These are phyloP conservation scores for Populus ilicifolia DNA, from an alignment of 345 rosid genomes.

Conservation along the genomic window DNA sequence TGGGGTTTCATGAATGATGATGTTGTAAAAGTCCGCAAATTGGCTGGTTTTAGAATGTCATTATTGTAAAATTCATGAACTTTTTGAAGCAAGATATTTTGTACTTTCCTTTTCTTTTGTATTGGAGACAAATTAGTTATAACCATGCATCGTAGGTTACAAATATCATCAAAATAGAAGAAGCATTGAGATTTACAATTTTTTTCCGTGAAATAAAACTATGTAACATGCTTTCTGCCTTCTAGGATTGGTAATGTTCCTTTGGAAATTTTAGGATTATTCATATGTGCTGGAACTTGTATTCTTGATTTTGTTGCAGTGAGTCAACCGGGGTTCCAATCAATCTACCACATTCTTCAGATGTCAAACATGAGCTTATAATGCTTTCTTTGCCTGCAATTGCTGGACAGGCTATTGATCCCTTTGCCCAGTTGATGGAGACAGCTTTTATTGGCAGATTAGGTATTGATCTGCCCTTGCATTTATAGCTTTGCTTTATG, in stretches of 20 bases:
- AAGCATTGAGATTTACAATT: not conserved
- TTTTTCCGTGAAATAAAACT: not conserved
- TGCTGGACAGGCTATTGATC: slow-evolving; percentile 90
- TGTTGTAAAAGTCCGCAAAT: not conserved
- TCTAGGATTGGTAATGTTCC: not conserved
- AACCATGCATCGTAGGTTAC: not conserved
- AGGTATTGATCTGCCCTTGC: slow-evolving; percentile 37
- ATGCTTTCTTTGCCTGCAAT: slow-evolving; percentile 85
- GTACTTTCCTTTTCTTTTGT: too few species aligned
- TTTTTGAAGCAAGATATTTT: not conserved
- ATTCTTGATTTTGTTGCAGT: slow-evolving; percentile 34
- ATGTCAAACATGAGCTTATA: slow-evolving; percentile 63
- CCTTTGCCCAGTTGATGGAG: slow-evolving; percentile 81
- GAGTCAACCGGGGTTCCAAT: slow-evolving; percentile 23
- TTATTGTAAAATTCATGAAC: not conserved
- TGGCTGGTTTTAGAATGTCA: not conserved
- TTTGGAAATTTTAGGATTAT: not conserved
- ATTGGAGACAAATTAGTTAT: not conserved
- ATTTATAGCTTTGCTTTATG: not conserved
- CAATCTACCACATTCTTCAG: slow-evolving; percentile 30
- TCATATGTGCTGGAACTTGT: not conserved
- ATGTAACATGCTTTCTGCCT: not conserved
- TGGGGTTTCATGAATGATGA: not conserved
- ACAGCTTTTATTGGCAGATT: slow-evolving; percentile 92
- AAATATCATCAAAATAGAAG: not conserved